Percentiles rank a stretch among this genome's conserved stretches.
Evolutionary conservation across 371 early-diverging fungal genomes (phyloP).

Genomic region (Chytridiales sp.): DNA sequence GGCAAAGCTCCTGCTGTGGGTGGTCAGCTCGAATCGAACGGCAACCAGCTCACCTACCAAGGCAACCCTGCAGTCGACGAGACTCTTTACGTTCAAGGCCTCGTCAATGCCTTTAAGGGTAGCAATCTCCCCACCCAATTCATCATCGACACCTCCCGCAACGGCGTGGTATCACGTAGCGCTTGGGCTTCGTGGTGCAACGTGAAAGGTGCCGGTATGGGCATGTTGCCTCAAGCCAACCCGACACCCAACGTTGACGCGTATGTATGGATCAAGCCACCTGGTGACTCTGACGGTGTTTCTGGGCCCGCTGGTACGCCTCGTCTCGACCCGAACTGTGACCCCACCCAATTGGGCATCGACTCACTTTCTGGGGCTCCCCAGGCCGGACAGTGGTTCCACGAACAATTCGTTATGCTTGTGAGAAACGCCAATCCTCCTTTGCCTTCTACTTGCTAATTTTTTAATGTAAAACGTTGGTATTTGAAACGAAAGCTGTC

Average conservation of each 20-base stretch:
- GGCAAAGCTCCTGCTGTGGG: constrained; percentile 22
- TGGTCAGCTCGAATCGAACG: constrained; percentile 14
- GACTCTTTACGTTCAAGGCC: constrained; percentile 9
- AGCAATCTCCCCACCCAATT: constrained; percentile 34
- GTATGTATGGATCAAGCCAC: constrained; percentile 46
- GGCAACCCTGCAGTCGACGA: constrained; percentile 37
- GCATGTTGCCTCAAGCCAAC: constrained; percentile 27
- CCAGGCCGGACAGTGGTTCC: constrained; percentile 45
- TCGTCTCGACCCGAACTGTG: constrained; percentile 33
- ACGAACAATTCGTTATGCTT: constrained; percentile 33
- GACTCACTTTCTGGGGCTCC: constrained; percentile 39
- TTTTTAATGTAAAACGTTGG: too few species aligned
- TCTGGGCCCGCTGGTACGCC: constrained; percentile 25
- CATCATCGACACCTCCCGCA: constrained; percentile 37
- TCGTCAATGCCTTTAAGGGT: constrained; percentile 5
- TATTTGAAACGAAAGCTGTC: too few species aligned
- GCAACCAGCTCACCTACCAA: constrained; percentile 20
- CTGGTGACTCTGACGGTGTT: constrained; percentile 39
- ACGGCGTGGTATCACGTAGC: constrained; percentile 27
- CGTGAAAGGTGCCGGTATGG: constrained; percentile 41
- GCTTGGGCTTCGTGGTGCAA: constrained; percentile 45
- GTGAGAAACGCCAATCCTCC: constrained; percentile 43
- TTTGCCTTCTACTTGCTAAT: too few species aligned
- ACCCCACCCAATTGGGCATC: too few species aligned
- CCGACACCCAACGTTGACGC: constrained; percentile 35